phyloP scores from a whole-genome alignment of 371 early-diverging fungal genomes.

The Mucor lusitanicus region DNA sequence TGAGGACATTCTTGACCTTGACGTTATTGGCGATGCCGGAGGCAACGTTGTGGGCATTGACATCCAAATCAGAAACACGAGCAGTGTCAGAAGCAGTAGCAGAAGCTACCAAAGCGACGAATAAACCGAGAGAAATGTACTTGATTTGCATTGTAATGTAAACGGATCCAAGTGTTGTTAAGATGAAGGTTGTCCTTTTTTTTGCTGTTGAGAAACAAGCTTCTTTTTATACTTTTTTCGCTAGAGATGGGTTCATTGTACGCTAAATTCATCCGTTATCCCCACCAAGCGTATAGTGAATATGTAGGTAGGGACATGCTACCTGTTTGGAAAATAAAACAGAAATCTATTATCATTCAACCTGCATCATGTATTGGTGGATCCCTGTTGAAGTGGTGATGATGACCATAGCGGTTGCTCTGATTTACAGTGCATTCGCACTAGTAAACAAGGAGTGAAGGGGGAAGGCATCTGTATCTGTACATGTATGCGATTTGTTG shows the following conservation, averaged over 20 bases:
- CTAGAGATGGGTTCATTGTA: neutral
- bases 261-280: neutral
- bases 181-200: neutral
- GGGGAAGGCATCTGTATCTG: neutral
- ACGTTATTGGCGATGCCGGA: neutral
- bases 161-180: neutral
- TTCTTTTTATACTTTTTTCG: neutral
- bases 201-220: neutral
- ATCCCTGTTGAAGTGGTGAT: neutral
- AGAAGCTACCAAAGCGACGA: neutral
- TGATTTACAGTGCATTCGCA: neutral
- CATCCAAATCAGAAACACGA: neutral
- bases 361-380: neutral
- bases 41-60: neutral
- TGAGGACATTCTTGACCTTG: neutral
- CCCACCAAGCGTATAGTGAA: neutral
- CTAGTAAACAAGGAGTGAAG: neutral
- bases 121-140: neutral
- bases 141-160: conserved; percentile 1
- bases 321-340: neutral
- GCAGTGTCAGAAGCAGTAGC: neutral
- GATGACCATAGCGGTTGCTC: neutral
- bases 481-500: neutral
- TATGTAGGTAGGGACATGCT: neutral
- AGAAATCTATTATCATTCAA: neutral